Evolutionary conservation across 495 filamentous ascomycete genomes (phyloP).

Genomic region (Penicillium ucsense): DNA sequence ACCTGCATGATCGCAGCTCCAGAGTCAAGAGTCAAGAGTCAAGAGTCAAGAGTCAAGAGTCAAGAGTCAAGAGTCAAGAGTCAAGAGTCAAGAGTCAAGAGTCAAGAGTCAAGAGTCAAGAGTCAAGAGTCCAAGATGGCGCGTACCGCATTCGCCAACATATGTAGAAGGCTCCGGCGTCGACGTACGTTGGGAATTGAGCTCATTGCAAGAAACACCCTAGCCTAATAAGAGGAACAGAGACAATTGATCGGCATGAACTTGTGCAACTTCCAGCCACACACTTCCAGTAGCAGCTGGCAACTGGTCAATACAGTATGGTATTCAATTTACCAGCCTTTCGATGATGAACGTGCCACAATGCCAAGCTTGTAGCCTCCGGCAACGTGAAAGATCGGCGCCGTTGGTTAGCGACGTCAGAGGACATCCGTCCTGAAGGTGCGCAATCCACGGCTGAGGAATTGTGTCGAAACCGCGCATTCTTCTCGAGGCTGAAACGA

Average conservation of each 20-base stretch:
- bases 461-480: background rate
- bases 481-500: background rate
- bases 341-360: background rate
- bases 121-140: too few relatives aligned
- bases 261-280: background rate
- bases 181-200: too few relatives aligned
- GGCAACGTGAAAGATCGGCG: conserved; percentile 3
- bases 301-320: background rate
- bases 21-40: too few relatives aligned
- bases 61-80: too few relatives aligned
- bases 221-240: too few relatives aligned
- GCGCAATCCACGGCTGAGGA: background rate
- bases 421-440: background rate
- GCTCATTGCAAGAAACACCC: too few relatives aligned
- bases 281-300: background rate
- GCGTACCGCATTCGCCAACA: too few relatives aligned
- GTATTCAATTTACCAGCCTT: conserved; percentile 8
- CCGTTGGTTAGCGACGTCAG: conserved; percentile 1
- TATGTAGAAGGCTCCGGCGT: too few relatives aligned
- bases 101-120: too few relatives aligned
- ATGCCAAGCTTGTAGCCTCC: conserved; percentile 11
- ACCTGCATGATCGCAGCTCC: too few relatives aligned
- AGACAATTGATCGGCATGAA: background rate
- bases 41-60: too few relatives aligned
- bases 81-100: too few relatives aligned